Base-by-base conservation (phyloP, 148 eudicot genomes). In the Fagopyrum homotropicum region DNA sequence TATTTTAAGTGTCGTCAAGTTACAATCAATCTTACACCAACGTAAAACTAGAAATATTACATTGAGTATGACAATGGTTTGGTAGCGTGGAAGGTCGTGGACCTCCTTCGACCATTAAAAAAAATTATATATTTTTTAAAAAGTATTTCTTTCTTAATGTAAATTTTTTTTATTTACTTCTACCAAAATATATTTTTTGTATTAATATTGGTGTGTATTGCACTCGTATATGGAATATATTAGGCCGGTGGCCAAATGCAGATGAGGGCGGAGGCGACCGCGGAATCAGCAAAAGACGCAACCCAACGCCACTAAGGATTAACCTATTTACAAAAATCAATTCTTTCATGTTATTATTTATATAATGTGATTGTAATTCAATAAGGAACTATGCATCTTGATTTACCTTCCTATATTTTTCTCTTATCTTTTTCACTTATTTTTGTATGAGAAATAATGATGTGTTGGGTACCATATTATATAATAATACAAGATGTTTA, bases 231-330 rank as follows among this genome's bases (percentile, higher is more conserved):
- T 54, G 45, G 6, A 4, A 26, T 54, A 35, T 15, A 35, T 14
- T 17, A 79, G 82, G 74, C 78, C 16, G 82, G 85, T 7, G 57
- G 69, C 1, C 85, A 82, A 9, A 49, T 82, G 80, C 66, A 66
- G 69, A 77, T 77, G 30, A 79, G 73, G 82, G 82, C 84, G 30
- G 77, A 82, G 26, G 80, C 79, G 48, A 75, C 82, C 1, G 59
- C 46, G 35, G 81, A 82, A 6, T 72, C 77, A 4, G 69, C 76
- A 59, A 82, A 82, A 48, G 72, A 79, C 17, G 77, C 84, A 7
- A 60, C 81, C 14, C 12, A 60, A 35, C 29, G 30, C 63, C 19
- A 57, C 29, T 60, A 7, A 19, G 60, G 26, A 55, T 55, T 16
- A 55, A n/a, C 60, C 26, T 2, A 16, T 8, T 16, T 55, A 5